Evolutionary conservation across 805 yeast genomes (phyloP).

Genomic region (Ogataea paraovalis): DNA sequence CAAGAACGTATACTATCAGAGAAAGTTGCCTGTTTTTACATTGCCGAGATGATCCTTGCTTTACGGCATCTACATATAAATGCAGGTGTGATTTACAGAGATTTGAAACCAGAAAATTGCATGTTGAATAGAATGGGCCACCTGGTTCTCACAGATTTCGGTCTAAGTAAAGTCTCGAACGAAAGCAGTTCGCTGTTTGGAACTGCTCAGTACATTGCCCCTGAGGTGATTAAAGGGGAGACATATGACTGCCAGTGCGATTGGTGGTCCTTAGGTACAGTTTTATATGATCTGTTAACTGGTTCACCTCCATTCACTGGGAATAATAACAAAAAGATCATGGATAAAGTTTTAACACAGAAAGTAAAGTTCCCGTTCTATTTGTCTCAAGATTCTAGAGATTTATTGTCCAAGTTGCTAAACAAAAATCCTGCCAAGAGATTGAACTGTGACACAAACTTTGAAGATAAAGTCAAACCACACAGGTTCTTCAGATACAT

Average conservation of each 20-base stretch:
- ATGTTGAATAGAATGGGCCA: constrained; percentile 75
- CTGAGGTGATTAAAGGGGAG: constrained; percentile 77
- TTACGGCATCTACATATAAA: constrained; percentile 63
- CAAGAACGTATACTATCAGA: constrained; percentile 47
- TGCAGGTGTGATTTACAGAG: constrained; percentile 82
- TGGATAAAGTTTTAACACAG: constrained; percentile 69
- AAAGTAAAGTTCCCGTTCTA: constrained; percentile 70
- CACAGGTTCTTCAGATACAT: constrained; percentile 77
- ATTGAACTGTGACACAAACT: constrained; percentile 50
- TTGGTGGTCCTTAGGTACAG: constrained; percentile 91
- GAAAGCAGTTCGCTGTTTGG: constrained; percentile 60
- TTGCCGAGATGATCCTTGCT: constrained; percentile 79
- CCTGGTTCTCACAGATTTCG: constrained; percentile 81
- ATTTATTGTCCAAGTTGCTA: constrained; percentile 58
- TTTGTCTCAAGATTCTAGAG: constrained; percentile 76
- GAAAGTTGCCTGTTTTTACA: constrained; percentile 68
- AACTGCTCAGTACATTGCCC: constrained; percentile 86
- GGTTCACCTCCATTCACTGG: constrained; percentile 92
- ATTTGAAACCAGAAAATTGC: constrained; percentile 87
- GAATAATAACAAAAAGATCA: constrained; percentile 65
- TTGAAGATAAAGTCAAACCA: constrained; percentile 46
- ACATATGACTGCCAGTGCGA: constrained; percentile 78
- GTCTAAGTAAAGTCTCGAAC: constrained; percentile 53
- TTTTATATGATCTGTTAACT: constrained; percentile 71
- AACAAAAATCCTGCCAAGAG: constrained; percentile 70